Evolutionary conservation across 768 basidiomycete species (phyloP), one percentile per base, ranked within the genome.

Genomic region (Suillus tomentosus): DNA sequence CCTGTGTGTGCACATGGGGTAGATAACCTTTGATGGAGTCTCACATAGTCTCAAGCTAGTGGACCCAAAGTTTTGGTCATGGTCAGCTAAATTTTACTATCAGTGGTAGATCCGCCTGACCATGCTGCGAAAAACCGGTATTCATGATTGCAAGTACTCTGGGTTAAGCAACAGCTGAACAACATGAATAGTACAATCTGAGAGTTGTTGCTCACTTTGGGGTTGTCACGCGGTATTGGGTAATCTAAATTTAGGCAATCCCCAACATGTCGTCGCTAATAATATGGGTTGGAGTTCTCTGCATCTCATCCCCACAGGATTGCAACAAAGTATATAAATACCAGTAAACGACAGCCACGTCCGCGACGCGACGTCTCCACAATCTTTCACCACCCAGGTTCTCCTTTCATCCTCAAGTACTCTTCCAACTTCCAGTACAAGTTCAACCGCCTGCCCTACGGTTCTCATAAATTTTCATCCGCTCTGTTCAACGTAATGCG

Each of bases 401-500:
- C 48, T 10, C 22, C 24, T 47, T 51, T 58, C 40, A 54, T 51
- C 65, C 37, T 68, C 68, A 55, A 64, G 58, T 42, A 7, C 57
- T 24, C 15, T n/a, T 27, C 2, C 24, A 19, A 15, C 56, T 39
- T 8, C 55, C 22, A 2, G n/a, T 22, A 34, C 17, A 22, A 36
- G n/a, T n/a, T 37, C 55, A 24, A 39, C 15, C 5, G 19, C 3
- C 19, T 24, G 5, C 13, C 39, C 22, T 24, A 39, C 7, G 17
- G 39, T 31, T 27, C 11, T 31, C 17, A 5, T 31, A 27, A 58
- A 42, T 15, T 70, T 61, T 64, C 60, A 63, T 64, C 39, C 53
- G 24, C 37, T 3, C 47, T 31, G 43, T 54, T 7, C 53, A 60
- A 9, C 45, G 50, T 42, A 70, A 84, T 82, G 84, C 74, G 82